Percentiles rank a stretch among this genome's conserved stretches.
These are phyloP conservation scores for Cyclotella sp. DNA, from an alignment of 108 stramenopile species.

Conservation along the genomic window DNA sequence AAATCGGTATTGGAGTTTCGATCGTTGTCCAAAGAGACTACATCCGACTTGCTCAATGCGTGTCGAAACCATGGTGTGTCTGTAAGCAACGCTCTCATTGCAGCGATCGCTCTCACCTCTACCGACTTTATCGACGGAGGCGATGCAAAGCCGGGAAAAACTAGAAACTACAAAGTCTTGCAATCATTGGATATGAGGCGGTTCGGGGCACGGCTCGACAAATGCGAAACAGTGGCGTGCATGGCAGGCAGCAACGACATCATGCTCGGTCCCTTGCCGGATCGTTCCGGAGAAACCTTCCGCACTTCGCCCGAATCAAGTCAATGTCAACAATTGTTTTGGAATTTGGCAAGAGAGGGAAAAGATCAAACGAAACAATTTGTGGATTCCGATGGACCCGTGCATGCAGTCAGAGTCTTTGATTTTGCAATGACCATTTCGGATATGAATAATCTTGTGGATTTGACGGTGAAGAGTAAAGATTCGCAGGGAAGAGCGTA, in stretches of 20 bases:
- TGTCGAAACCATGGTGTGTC: constrained; percentile 78
- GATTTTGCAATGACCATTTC: constrained; percentile 85
- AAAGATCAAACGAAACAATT: constrained; percentile 73
- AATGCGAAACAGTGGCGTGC: constrained; percentile 81
- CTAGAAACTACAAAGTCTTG: constrained; percentile 85
- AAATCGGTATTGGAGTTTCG: constrained; percentile 71
- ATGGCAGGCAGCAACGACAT: constrained; percentile 87
- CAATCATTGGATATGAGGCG: constrained; percentile 89
- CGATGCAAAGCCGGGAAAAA: constrained; percentile 43
- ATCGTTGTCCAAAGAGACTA: constrained; percentile 60
- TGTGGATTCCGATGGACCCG: constrained; percentile 70
- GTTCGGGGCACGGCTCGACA: constrained; percentile 75
- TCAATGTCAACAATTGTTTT: constrained; percentile 54
- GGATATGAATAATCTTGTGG: constrained; percentile 86
- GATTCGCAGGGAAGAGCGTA: constrained; percentile 86
- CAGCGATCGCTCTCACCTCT: constrained; percentile 73
- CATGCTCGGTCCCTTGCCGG: constrained; percentile 78
- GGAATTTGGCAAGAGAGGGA: constrained; percentile 75
- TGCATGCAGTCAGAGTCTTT: constrained; percentile 83
- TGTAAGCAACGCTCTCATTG: constrained; percentile 81
- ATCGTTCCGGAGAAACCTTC: constrained; percentile 65
- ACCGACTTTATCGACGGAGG: constrained; percentile 81
- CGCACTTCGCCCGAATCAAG: constrained; percentile 46
- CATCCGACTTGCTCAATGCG: constrained; percentile 56
- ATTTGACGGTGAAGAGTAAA: constrained; percentile 80